These are phyloP conservation scores for Colletotrichum viniferum DNA, from an alignment of 2,329 filamentous ascomycete genomes.

Conservation along the genomic window DNA sequence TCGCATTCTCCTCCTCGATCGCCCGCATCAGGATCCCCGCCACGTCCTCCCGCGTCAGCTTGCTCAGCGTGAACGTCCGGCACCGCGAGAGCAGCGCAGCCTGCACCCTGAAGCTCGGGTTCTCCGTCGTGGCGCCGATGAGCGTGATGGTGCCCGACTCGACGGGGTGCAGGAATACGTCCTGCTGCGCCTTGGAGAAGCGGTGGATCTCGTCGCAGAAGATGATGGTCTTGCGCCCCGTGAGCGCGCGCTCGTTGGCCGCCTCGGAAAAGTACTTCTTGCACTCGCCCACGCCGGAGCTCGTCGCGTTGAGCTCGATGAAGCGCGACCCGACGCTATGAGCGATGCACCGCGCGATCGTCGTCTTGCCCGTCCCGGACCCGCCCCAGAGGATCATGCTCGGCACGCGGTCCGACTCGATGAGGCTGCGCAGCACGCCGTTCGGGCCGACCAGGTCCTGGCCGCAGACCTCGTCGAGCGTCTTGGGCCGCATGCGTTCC, in stretches of 20 bases:
- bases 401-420: conserved; percentile 84
- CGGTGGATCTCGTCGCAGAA: conserved; percentile 98
- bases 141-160: conserved; percentile 90
- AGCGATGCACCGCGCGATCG: conserved; percentile 90
- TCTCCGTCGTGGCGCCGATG: conserved; percentile 96
- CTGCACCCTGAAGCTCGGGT: conserved; percentile 92
- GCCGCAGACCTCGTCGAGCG: conserved; percentile 84
- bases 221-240: conserved; percentile 89
- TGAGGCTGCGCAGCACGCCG: conserved; percentile 85
- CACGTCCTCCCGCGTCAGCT: conserved; percentile 76
- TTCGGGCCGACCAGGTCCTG: conserved; percentile 87
- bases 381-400: conserved; percentile 95
- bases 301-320: conserved; percentile 95
- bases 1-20: conserved; percentile 58
- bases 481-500: conserved; percentile 88
- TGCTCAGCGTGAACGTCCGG: conserved; percentile 84
- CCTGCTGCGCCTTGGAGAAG: conserved; percentile 91
- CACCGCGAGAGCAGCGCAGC: conserved; percentile 87
- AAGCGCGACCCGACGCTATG: conserved; percentile 83
- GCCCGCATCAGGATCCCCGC: conserved; percentile 78
- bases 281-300: conserved; percentile 84
- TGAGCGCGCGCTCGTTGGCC: conserved; percentile 76
- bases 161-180: conserved; percentile 91
- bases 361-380: conserved; percentile 84
- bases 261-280: conserved; percentile 92